Evolutionary conservation across 257 asterid genomes (phyloP).

Genomic region (Forsythia viridissima): DNA sequence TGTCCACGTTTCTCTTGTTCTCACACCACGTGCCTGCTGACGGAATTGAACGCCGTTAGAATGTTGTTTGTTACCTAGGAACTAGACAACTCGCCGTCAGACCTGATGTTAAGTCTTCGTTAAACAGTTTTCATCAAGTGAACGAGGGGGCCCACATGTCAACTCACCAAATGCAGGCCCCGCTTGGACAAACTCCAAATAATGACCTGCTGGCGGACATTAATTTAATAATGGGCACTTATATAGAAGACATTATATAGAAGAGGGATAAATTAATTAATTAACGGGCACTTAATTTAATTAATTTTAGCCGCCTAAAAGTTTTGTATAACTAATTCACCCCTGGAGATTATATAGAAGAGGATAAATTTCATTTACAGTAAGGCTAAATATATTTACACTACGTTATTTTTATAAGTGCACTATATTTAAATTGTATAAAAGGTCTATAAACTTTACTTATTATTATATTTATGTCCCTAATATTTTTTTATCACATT

Average conservation of each 20-base stretch:
- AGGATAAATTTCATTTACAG: too few species aligned
- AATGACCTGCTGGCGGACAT: slow-evolving; percentile 21
- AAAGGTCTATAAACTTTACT: too few species aligned
- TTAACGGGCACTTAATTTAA: not conserved
- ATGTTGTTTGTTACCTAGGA: slow-evolving; percentile 18
- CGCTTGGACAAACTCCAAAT: slow-evolving; percentile 36
- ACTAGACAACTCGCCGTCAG: slow-evolving; percentile 30
- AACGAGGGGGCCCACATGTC: slow-evolving; percentile 27
- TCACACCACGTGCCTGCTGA: slow-evolving; percentile 20
- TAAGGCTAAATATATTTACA: too few species aligned
- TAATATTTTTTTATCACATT: too few species aligned
- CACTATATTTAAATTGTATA: too few species aligned
- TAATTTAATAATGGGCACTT: not conserved
- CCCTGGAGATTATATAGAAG: not conserved
- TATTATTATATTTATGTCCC: too few species aligned
- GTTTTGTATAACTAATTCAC: slow-evolving; percentile 16
- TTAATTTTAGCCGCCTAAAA: not conserved
- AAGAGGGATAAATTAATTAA: too few species aligned
- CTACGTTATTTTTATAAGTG: too few species aligned
- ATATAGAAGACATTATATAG: too few species aligned
- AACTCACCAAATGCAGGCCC: slow-evolving; percentile 17
- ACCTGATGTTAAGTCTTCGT: slow-evolving; percentile 6
- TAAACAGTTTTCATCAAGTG: not conserved
- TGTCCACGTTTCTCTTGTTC: not conserved
- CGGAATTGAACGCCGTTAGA: slow-evolving; percentile 24